Conservation (phyloP, 108 stramenopile genomes). For the Discostella stelligeroides region DNA sequence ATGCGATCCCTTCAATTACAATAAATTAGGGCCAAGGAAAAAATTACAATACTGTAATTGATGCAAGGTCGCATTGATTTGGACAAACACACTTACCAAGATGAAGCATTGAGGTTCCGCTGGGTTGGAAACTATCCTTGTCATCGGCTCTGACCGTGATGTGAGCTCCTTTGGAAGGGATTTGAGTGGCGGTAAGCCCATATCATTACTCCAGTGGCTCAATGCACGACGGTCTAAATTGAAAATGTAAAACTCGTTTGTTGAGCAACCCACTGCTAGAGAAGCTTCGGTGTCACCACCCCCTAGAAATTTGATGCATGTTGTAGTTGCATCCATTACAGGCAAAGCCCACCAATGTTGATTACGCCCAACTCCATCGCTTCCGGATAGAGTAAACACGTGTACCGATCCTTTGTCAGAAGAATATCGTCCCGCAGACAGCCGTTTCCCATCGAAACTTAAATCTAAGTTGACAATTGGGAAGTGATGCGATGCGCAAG, state of each 20-base stretch:
- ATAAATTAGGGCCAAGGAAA: too few species aligned
- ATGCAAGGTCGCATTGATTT: constrained; percentile 17
- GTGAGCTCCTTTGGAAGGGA: constrained; percentile 64
- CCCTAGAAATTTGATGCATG: constrained; percentile 63
- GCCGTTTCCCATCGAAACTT: constrained; percentile 60
- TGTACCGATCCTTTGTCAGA: constrained; percentile 54
- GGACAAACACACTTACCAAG: constrained; percentile 59
- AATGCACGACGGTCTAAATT: constrained; percentile 55
- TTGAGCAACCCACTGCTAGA: constrained; percentile 72
- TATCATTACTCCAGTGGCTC: constrained; percentile 72
- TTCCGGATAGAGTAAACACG: constrained; percentile 41
- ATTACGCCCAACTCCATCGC: constrained; percentile 28
- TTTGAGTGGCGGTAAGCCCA: constrained; percentile 60
- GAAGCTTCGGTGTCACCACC: constrained; percentile 32
- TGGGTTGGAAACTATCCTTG: constrained; percentile 58
- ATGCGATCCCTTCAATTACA: constrained; percentile 82
- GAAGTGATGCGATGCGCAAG: constrained; percentile 36
- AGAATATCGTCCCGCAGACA: constrained; percentile 57
- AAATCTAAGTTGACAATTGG: constrained; percentile 37
- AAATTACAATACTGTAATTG: constrained; percentile 7
- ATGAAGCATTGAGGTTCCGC: constrained; percentile 57
- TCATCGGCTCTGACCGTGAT: constrained; percentile 59
- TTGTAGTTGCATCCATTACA: constrained; percentile 54
- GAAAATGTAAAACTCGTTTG: constrained; percentile 68
- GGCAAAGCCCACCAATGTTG: constrained; percentile 82